Evolutionary conservation across 2,329 filamentous ascomycete genomes (phyloP).

Genomic region (Stachybotrys chlorohalonatus): DNA sequence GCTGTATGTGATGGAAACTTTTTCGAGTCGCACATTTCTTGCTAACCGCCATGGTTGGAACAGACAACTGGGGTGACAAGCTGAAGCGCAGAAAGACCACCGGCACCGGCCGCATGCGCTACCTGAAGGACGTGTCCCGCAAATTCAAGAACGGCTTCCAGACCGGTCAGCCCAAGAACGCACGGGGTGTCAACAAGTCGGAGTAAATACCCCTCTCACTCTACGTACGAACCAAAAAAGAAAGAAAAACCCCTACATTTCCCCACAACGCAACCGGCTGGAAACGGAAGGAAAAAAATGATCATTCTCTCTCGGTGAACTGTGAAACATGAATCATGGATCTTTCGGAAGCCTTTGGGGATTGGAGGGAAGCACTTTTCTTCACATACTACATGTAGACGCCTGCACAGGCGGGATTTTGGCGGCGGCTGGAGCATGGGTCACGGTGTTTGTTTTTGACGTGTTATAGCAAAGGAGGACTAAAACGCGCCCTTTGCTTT

Average conservation of each 20-base stretch:
- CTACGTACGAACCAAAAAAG: background rate
- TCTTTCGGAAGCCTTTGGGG: no score
- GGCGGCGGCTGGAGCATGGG: slow-evolving; percentile 23
- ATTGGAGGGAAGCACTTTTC: no score
- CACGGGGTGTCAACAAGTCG: slow-evolving; percentile 52
- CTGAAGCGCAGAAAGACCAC: slow-evolving; percentile 99
- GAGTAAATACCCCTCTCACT: slow-evolving; percentile 9
- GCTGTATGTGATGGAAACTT: slow-evolving; percentile 67
- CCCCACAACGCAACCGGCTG: background rate
- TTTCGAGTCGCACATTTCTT: slow-evolving; percentile 1
- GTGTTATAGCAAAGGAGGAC: slow-evolving; percentile 20
- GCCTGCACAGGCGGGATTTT: slow-evolving; percentile 4
- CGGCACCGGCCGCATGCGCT: slow-evolving; percentile 91
- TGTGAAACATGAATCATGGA: no score
- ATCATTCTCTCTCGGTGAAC: no score
- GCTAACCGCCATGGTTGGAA: slow-evolving; percentile 9
- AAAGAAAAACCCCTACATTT: background rate
- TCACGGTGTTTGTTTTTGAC: slow-evolving; percentile 26
- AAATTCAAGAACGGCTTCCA: slow-evolving; percentile 98
- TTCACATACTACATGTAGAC: background rate
- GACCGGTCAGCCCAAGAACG: slow-evolving; percentile 75
- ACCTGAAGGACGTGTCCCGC: slow-evolving; percentile 86
- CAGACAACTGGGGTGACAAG: slow-evolving; percentile 99
- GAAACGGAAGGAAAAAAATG: no score
- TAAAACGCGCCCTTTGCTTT: slow-evolving; percentile 16